Evolutionary conservation across 768 basidiomycete genomes (phyloP).

Genomic region (Mycena rebaudengoi): DNA sequence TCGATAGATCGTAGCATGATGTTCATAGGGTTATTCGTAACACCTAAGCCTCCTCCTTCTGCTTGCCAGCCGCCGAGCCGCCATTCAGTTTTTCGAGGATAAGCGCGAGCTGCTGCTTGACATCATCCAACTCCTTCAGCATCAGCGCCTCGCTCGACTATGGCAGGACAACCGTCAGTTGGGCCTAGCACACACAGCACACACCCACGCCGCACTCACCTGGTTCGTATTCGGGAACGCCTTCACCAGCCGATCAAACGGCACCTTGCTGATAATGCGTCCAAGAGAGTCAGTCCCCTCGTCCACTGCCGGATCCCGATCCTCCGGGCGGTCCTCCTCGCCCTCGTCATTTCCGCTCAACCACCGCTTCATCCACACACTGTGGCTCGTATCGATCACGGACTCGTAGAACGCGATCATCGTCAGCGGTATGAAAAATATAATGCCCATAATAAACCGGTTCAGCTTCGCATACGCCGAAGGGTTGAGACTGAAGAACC

Average conservation of each 20-base stretch:
- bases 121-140: slow-evolving; percentile 65
- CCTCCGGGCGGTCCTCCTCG: slow-evolving; percentile 59
- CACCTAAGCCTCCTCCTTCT: background rate
- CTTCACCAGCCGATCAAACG: slow-evolving; percentile 75
- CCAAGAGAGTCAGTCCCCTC: slow-evolving; percentile 58
- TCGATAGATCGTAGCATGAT: background rate
- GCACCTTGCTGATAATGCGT: slow-evolving; percentile 71
- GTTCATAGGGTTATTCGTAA: no score
- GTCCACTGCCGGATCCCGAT: slow-evolving; percentile 69
- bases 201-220: slow-evolving; percentile 51
- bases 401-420: slow-evolving; percentile 83
- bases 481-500: slow-evolving; percentile 51
- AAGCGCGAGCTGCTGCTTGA: slow-evolving; percentile 57
- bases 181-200: slow-evolving; percentile 7
- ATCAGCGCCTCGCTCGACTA: slow-evolving; percentile 79
- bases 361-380: slow-evolving; percentile 76
- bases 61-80: background rate
- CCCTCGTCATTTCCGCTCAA: slow-evolving; percentile 67
- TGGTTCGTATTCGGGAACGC: slow-evolving; percentile 76
- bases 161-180: background rate
- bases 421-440: slow-evolving; percentile 86
- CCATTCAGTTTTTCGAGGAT: slow-evolving; percentile 49
- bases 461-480: slow-evolving; percentile 77
- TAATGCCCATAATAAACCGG: slow-evolving; percentile 72
- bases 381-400: slow-evolving; percentile 53